Base-by-base conservation (phyloP, 176 grass and related monocot genomes). In the Urochloa ruziziensis region DNA sequence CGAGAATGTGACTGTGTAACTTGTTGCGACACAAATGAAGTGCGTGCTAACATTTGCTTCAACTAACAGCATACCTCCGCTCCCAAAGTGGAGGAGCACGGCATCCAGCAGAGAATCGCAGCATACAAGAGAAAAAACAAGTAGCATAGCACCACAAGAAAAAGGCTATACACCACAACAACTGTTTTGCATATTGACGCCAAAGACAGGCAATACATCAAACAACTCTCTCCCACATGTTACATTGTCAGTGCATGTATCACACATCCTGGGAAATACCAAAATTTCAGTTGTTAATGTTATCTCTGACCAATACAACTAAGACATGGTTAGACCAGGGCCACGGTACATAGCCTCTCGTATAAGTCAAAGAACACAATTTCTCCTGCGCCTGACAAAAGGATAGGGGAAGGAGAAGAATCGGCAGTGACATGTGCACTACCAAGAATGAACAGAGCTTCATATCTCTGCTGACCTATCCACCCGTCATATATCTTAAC, bases 391-490 rank as follows among this genome's bases (percentile, higher is more conserved):
- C 77, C 72, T 63, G 30, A 78, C 70, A 77, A 81, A 88, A 73
- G 25, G 54, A 32, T 33, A 48, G 39, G 77, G 42, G 81, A 46
- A 39, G 44, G 62, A 81, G 56, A 91, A 84, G 30, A 65, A 59
- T 30, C 5, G 5, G 70, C 48, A 66, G 73, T 54, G 59, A 59
- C 62, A 70, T 33, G 76, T 77, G 71, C 64, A 74, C 77, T 25
- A 32, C 58, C 57, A 67, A 10, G 10, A 79, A 74, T 73, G 19
- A 83, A 72, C 57, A 67, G 67, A 86, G 66, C 66, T 74, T 83
- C 74, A 83, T 36, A 82, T 39, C 79, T 86, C 80, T 59, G 58
- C 25, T 83, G 23, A 83, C 37, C 44, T 56, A 19, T 63, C 70
- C 71, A 81, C 21, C 15, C 10, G 35, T 34, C 73, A 29, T 61